A percentile compares a stretch with the other conserved stretches of the same genome.
These are phyloP conservation scores for Fusarium zealandicum DNA, from an alignment of 2,329 filamentous ascomycete genomes.

Conservation along the genomic window DNA sequence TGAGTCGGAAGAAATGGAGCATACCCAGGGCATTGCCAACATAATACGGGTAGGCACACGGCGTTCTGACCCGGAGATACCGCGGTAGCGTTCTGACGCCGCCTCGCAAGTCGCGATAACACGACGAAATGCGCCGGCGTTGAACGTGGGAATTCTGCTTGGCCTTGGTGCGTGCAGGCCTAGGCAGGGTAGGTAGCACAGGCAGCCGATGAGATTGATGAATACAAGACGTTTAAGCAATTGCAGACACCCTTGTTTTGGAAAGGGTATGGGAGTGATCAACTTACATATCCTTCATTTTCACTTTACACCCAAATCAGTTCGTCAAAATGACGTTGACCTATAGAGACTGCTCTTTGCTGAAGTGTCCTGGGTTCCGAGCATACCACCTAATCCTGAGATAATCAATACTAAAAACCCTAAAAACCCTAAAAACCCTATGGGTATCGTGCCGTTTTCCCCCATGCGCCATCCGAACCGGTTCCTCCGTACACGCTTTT, in stretches of 20 bases:
- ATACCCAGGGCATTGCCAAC: slow-evolving; percentile 34
- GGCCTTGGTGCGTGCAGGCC: slow-evolving; percentile 24
- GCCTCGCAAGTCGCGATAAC: slow-evolving; percentile 27
- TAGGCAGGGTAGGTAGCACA: slow-evolving; percentile 31
- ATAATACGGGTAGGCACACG: slow-evolving; percentile 36
- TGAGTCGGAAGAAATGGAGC: slow-evolving; percentile 33
- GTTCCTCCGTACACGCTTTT: slow-evolving; percentile 10
- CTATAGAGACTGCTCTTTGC: slow-evolving; percentile 28
- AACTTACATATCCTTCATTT: too few relatives aligned
- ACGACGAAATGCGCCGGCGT: slow-evolving; percentile 26
- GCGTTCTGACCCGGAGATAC: slow-evolving; percentile 31
- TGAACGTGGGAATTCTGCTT: slow-evolving; percentile 27
- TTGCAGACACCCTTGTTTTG: neutral
- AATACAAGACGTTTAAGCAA: slow-evolving; percentile 16
- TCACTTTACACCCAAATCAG: too few relatives aligned
- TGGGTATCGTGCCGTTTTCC: slow-evolving; percentile 39
- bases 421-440: slow-evolving; percentile 37
- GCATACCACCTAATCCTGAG: slow-evolving; percentile 5
- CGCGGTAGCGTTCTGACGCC: slow-evolving; percentile 25
- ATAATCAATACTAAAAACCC: slow-evolving; percentile 33
- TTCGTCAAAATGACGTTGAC: too few relatives aligned
- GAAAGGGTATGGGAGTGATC: too few relatives aligned
- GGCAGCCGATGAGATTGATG: slow-evolving; percentile 40
- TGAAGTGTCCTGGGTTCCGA: neutral
- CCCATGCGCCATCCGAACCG: slow-evolving; percentile 31